A percentile compares a stretch with the other conserved stretches of the same genome.
Conservation (phyloP, 1,284 basidiomycete species). For the Tilletia caries region DNA sequence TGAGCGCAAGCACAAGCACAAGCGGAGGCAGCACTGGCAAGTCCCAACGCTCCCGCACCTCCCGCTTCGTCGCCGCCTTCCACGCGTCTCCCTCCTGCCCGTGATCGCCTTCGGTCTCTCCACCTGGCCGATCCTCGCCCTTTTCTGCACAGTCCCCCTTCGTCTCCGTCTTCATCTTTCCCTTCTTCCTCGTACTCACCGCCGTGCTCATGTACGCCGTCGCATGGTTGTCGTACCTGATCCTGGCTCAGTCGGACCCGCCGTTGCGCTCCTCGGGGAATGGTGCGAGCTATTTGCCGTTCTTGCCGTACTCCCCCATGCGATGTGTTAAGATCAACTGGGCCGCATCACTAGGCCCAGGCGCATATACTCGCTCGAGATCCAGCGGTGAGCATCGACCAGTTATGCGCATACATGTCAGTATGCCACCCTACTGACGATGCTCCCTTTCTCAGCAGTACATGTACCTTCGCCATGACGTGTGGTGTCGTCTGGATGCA, state of each 20-base stretch:
- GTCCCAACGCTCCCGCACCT: background rate
- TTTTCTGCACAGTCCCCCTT: slow-evolving; percentile 40
- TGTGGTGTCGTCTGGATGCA: no score
- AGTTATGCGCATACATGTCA: no score
- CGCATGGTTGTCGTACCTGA: slow-evolving; percentile 51
- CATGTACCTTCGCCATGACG: no score
- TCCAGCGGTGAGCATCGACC: no score
- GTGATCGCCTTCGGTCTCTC: slow-evolving; percentile 35
- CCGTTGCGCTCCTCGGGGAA: slow-evolving; percentile 19
- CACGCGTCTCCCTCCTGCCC: slow-evolving; percentile 34
- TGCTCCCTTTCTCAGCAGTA: no score
- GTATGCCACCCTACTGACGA: no score
- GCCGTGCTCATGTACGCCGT: slow-evolving; percentile 44
- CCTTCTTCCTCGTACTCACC: slow-evolving; percentile 47
- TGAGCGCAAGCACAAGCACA: no score
- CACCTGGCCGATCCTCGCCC: slow-evolving; percentile 39
- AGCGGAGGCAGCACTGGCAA: background rate
- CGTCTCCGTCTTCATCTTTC: slow-evolving; percentile 41
- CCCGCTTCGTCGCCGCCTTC: slow-evolving; percentile 26
- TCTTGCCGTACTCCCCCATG: slow-evolving; percentile 47
- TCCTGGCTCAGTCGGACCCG: slow-evolving; percentile 47
- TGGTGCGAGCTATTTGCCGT: slow-evolving; percentile 28
- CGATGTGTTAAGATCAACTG: slow-evolving; percentile 47
- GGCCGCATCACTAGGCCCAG: no score
- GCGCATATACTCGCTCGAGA: no score